Percentiles rank a stretch among this genome's conserved stretches.
Conservation (phyloP, 1,139 yeast species). For the Diutina sp. region DNA sequence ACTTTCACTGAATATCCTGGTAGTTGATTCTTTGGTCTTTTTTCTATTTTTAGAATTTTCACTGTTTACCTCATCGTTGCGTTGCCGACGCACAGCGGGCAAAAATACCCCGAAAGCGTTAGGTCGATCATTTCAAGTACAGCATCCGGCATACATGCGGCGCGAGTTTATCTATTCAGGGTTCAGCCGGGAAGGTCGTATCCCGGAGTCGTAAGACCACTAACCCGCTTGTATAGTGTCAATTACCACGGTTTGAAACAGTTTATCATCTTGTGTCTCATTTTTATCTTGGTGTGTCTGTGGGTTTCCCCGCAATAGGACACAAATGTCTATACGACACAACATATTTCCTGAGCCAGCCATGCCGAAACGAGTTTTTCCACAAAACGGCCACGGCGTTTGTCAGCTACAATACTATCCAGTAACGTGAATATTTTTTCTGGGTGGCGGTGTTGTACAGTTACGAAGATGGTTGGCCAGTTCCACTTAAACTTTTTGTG, state of each 20-base stretch:
- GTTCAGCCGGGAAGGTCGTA: not conserved
- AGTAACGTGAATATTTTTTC: not conserved
- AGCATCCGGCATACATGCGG: not conserved
- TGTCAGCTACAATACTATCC: not conserved
- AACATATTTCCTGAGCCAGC: not conserved
- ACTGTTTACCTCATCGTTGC: not conserved
- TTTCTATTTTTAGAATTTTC: no score
- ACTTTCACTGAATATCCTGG: not conserved
- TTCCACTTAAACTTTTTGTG: no score
- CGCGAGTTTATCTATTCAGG: not conserved
- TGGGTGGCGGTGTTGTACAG: not conserved
- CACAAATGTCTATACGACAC: not conserved
- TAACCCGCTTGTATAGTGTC: no score
- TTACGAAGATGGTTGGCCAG: not conserved
- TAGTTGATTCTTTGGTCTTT: no score
- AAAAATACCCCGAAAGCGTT: not conserved
- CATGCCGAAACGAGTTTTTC: not conserved
- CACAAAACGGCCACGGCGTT: not conserved
- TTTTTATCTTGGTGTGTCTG: not conserved
- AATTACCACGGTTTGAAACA: no score
- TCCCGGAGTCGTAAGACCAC: no score
- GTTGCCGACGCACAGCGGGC: not conserved
- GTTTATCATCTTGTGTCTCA: not conserved
- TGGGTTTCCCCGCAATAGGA: not conserved
- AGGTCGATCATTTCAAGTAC: not conserved